Conservation (phyloP, 495 filamentous ascomycete species). For the Astrothelium subdiscretum region DNA sequence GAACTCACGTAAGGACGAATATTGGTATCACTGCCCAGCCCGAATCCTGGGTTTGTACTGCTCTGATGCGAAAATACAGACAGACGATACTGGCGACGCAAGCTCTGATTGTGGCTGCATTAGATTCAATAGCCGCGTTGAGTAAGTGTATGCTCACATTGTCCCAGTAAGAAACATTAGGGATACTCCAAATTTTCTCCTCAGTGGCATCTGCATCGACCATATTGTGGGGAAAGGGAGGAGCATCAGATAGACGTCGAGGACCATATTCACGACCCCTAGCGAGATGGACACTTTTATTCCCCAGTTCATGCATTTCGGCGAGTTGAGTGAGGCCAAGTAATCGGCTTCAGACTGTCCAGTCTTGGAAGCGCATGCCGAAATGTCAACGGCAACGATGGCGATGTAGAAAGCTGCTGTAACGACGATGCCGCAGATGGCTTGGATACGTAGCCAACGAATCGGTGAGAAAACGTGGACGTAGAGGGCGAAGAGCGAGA, state of each 20-base stretch:
- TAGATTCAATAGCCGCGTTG: not conserved
- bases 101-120: not conserved
- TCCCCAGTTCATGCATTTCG: not conserved
- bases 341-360: not conserved
- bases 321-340: not conserved
- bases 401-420: not conserved
- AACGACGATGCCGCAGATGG: not conserved
- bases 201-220: not conserved
- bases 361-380: not conserved
- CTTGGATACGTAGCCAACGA: not conserved
- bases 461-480: not conserved
- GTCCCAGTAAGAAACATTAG: not conserved
- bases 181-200: not conserved
- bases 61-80: not conserved
- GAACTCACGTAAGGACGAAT: not conserved
- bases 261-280: not conserved
- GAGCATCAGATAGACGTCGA: not conserved
- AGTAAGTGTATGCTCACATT: not conserved
- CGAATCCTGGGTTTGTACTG: not conserved
- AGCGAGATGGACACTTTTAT: not conserved
- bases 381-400: not conserved
- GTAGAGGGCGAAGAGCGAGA: not conserved
- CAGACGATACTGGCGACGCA: not conserved
- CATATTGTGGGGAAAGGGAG: not conserved
- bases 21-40: not conserved